Evolutionary conservation across 805 yeast genomes (phyloP).

Genomic region (Spathaspora arborariae): DNA sequence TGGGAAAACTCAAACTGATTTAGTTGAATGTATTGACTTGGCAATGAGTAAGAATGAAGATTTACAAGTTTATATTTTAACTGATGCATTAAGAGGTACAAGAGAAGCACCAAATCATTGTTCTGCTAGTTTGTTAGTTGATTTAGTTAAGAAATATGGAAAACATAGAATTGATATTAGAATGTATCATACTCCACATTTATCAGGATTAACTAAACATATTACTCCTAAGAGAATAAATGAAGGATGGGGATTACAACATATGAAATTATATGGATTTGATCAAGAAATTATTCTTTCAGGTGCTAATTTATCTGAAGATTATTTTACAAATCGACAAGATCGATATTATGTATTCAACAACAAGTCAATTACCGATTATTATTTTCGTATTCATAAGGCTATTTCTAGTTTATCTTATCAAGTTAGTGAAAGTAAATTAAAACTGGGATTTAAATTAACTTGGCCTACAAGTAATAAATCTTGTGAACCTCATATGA

Average conservation of each 20-base stretch:
- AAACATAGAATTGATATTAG: constrained; percentile 69
- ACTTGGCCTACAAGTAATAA: constrained; percentile 72
- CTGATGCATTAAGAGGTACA: constrained; percentile 90
- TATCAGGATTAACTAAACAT: constrained; percentile 60
- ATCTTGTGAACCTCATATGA: constrained; percentile 63
- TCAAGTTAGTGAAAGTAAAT: constrained; percentile 46
- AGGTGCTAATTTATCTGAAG: constrained; percentile 90
- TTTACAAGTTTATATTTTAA: constrained; percentile 65
- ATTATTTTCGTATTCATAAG: constrained; percentile 67
- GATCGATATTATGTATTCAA: constrained; percentile 83
- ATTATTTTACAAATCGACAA: constrained; percentile 92
- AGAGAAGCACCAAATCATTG: constrained; percentile 80
- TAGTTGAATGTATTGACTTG: constrained; percentile 55
- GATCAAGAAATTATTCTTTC: constrained; percentile 84
- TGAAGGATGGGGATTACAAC: constrained; percentile 92
- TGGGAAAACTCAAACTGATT: constrained; percentile 78
- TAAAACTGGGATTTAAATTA: constrained; percentile 49
- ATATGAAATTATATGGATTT: constrained; percentile 94
- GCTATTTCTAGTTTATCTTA: constrained; percentile 72
- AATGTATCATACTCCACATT: constrained; percentile 86
- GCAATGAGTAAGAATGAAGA: constrained; percentile 60
- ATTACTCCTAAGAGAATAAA: constrained; percentile 79
- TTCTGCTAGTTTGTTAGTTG: constrained; percentile 71
- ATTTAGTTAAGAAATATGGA: constrained; percentile 62
- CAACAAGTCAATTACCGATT: constrained; percentile 56